Conservation (phyloP, 306 rosid species). For the Cercis canadensis region DNA sequence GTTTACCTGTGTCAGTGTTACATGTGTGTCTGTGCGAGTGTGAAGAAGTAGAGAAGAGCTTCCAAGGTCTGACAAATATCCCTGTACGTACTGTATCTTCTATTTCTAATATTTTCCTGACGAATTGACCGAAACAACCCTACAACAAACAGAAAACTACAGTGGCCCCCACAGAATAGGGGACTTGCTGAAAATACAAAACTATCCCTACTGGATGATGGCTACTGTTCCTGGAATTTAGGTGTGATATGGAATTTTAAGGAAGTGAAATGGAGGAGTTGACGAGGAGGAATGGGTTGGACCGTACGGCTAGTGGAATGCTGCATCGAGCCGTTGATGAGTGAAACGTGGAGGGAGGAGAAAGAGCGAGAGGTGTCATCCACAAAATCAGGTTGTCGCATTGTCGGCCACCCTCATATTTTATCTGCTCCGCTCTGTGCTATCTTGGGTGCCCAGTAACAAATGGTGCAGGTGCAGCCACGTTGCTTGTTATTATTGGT, state of each 20-base stretch:
- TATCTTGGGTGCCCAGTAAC: slow-evolving; percentile 1
- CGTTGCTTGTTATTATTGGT: slow-evolving; percentile 42
- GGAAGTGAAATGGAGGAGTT: background rate
- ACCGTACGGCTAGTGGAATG: slow-evolving; percentile 26
- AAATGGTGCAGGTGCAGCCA: slow-evolving; percentile 52
- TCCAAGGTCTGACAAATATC: slow-evolving; percentile 64
- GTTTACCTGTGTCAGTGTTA: slow-evolving; percentile 35
- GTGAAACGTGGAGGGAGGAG: slow-evolving; percentile 56
- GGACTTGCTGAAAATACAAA: background rate
- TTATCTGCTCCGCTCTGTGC: slow-evolving; percentile 17
- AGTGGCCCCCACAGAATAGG: background rate
- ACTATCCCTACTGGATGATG: background rate
- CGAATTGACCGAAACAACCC: slow-evolving; percentile 41
- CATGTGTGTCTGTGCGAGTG: slow-evolving; percentile 21
- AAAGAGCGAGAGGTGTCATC: slow-evolving; percentile 34
- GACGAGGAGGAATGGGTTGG: slow-evolving; percentile 14
- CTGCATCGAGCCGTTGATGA: slow-evolving; percentile 20
- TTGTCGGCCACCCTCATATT: slow-evolving; percentile 65
- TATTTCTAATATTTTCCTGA: background rate
- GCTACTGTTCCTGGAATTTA: background rate
- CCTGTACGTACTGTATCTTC: slow-evolving; percentile 40
- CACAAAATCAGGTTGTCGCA: slow-evolving; percentile 46
- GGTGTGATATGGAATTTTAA: background rate
- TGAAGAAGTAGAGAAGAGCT: slow-evolving; percentile 1
- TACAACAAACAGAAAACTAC: background rate